Evolutionary conservation across 1,284 basidiomycete species (phyloP), one percentile per base, ranked within the genome.

Genomic region (Neotropicomus parvogracilis): DNA sequence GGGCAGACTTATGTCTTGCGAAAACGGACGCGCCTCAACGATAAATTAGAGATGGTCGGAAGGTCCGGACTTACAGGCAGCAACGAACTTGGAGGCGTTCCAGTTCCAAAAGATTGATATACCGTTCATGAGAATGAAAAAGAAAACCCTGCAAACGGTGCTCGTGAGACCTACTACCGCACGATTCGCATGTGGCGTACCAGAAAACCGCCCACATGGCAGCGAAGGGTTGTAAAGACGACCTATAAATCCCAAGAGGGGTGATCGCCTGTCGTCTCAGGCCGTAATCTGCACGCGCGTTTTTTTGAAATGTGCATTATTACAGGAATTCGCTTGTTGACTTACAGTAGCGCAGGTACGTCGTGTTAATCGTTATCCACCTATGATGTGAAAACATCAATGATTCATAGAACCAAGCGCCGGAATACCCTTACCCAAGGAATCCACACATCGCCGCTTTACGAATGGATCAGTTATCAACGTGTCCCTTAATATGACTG

Each of bases 201-300:
- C 64, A 65, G 44, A 66, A 60, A 21, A 65, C 40, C 6, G 50
- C 61, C 58, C 64, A 65, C 54, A 64, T 60, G 6, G 63, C 56
- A 13, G 55, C 57, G 20, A 53, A 63, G 3, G 64, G 63, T 29
- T 65, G 64, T 35, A 65, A 40, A n/a, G 51, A 37, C 4, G 63
- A 60, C 28, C 63, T 55, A 17, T 65, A 64, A 33, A 59, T 40
- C 1, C 58, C 58, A 14, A 28, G 43, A 42, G 50, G 77, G 56
- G 77, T 70, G 54, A 81, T 66, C 20, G 78, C 80, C 58, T 87
- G 84, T 29, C 57, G 67, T 60, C 73, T 75, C 60, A 79, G 65
- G 20, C 82, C 85, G 54, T 77, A 74, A 67, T 81, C 51, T 67
- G 26, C 9, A 26, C 14, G n/a, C 12, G 10, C 4, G n/a, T 60